Conservation (phyloP, 257 asterid genomes). For the Solanum appendiculatum region DNA sequence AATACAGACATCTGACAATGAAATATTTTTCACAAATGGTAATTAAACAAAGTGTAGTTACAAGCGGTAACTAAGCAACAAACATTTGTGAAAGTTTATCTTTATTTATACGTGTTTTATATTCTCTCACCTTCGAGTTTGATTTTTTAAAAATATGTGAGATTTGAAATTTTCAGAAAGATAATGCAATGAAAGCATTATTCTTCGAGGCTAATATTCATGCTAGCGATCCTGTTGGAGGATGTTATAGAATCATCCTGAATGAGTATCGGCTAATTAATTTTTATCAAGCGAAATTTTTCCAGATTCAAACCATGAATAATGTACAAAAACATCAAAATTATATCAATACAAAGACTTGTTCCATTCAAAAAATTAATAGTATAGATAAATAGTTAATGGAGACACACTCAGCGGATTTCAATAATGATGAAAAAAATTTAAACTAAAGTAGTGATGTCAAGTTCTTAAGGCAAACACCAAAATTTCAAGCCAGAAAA, state of each 20-base stretch:
- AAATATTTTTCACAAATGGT: background rate
- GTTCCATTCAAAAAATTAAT: background rate
- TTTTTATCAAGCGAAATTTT: background rate
- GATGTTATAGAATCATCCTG: background rate
- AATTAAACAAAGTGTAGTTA: background rate
- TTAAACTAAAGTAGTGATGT: background rate
- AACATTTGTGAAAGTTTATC: background rate
- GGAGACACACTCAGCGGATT: background rate
- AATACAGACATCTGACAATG: background rate
- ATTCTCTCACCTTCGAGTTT: too few relatives aligned
- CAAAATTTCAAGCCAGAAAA: too few relatives aligned
- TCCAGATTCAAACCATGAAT: background rate
- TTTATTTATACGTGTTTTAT: background rate
- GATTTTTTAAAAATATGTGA: background rate
- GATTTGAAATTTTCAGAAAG: background rate
- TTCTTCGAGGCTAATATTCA: constrained; percentile 12
- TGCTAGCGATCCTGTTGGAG: constrained; percentile 26
- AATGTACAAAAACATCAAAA: background rate
- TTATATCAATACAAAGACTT: background rate
- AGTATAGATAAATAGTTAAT: background rate
- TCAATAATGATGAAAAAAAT: background rate
- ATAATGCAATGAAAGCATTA: constrained; percentile 8
- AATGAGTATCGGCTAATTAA: background rate
- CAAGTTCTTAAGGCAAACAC: background rate
- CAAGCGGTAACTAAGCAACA: background rate